These are phyloP conservation scores for Penicillium sp. DNA, from an alignment of 2,329 filamentous ascomycete genomes.

Conservation along the genomic window DNA sequence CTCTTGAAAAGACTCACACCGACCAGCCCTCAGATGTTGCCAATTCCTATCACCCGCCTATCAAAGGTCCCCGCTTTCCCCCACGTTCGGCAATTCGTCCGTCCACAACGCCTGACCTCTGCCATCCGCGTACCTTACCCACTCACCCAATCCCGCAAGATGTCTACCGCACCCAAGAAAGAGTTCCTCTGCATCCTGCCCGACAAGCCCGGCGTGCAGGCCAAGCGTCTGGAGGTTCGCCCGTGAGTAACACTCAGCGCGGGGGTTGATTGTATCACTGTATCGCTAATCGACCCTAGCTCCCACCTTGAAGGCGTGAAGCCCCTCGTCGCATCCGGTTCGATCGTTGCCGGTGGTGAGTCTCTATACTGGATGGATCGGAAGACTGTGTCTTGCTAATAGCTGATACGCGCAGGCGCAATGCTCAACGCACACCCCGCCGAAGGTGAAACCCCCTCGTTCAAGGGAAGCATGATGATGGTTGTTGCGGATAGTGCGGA, in stretches of 20 bases:
- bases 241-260: constrained; percentile 26
- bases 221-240: constrained; percentile 60
- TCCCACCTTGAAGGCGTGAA: constrained; percentile 61
- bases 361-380: constrained; percentile 12
- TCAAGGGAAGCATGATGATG: constrained; percentile 74
- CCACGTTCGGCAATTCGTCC: constrained; percentile 21
- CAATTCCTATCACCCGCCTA: constrained; percentile 1
- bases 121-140: constrained; percentile 1
- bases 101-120: constrained; percentile 9
- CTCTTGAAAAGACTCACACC: background rate
- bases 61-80: constrained; percentile 21
- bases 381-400: background rate
- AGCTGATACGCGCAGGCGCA: constrained; percentile 55
- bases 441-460: constrained; percentile 63
- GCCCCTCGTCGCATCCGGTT: constrained; percentile 56
- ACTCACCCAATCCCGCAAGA: constrained; percentile 18
- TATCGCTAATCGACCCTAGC: constrained; percentile 26
- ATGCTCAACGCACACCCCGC: constrained; percentile 67
- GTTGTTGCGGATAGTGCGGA: constrained; percentile 67
- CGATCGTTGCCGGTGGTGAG: constrained; percentile 66
- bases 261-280: too few species aligned
- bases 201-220: constrained; percentile 62
- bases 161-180: constrained; percentile 44
- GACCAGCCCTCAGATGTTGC: background rate
- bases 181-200: constrained; percentile 72